phyloP scores from a whole-genome alignment of 768 basidiomycete species.

The Jaapia argillacea region DNA sequence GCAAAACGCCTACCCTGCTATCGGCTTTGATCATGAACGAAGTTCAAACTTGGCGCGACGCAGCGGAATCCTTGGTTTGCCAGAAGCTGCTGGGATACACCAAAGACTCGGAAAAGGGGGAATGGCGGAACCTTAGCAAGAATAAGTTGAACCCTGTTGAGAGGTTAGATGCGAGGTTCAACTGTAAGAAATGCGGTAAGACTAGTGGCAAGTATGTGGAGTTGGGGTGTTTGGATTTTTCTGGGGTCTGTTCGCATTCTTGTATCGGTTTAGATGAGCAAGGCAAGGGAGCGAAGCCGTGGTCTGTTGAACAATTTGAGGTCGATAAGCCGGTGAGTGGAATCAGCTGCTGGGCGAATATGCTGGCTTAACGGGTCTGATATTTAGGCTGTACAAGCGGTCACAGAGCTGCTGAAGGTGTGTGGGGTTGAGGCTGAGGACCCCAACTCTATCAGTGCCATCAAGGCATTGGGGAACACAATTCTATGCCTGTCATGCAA shows the following conservation, averaged over 20 bases:
- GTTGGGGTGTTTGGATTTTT: neutral
- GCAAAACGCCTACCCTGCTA: neutral
- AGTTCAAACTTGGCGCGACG: neutral
- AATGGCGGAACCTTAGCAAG: neutral
- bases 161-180: neutral
- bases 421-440: too few species aligned
- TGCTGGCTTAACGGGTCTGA: too few species aligned
- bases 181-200: neutral
- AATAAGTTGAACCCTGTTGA: neutral
- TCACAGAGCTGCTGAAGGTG: too few species aligned
- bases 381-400: too few species aligned
- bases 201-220: neutral
- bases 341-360: too few species aligned
- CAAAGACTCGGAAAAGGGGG: too few species aligned
- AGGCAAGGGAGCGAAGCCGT: neutral
- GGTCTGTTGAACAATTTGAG: neutral
- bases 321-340: neutral
- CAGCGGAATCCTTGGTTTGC: neutral
- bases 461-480: too few species aligned
- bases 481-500: too few species aligned
- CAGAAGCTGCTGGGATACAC: neutral
- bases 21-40: neutral
- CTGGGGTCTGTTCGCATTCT: neutral
- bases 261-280: neutral
- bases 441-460: too few species aligned